phyloP scores from a whole-genome alignment of 345 rosid genomes.

The Heritiera fomes region DNA sequence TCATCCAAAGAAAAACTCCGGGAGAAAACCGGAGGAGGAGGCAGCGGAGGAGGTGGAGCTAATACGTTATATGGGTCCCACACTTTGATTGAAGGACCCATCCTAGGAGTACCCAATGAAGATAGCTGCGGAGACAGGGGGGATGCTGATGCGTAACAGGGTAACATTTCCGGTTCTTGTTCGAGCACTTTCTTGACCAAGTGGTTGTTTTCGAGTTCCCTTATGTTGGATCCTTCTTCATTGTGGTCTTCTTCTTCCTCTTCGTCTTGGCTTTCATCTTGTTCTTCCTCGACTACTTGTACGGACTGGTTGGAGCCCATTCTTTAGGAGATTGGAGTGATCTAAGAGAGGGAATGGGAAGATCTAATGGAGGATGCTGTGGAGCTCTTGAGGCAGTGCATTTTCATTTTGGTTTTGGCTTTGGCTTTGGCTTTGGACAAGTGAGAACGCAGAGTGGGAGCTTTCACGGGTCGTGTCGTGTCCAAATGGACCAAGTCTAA shows the following conservation, averaged over 20 bases:
- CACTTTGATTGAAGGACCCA: constrained; percentile 88
- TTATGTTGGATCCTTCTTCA: constrained; percentile 30
- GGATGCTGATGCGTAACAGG: constrained; percentile 86
- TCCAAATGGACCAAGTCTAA: neutral
- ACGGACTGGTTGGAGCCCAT: constrained; percentile 80
- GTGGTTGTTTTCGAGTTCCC: constrained; percentile 37
- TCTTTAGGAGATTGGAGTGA: neutral
- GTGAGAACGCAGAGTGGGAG: too few species aligned
- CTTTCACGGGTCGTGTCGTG: neutral
- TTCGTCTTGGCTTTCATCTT: constrained; percentile 49
- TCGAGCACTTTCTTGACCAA: constrained; percentile 80
- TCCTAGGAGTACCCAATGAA: constrained; percentile 79
- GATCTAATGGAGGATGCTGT: constrained; percentile 14
- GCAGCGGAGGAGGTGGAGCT: constrained; percentile 65
- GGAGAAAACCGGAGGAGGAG: constrained; percentile 51
- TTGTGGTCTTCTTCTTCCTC: constrained; percentile 43
- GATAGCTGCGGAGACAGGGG: constrained; percentile 94
- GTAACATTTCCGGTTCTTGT: constrained; percentile 90
- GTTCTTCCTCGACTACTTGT: constrained; percentile 37
- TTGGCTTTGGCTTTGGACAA: neutral
- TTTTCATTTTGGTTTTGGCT: neutral
- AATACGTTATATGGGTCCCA: constrained; percentile 98
- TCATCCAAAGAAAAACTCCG: constrained; percentile 44
- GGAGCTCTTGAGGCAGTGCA: neutral
- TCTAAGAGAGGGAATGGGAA: constrained; percentile 2